phyloP scores from a whole-genome alignment of 139 green algal genomes.

The Zygnema circumcarinatum region DNA sequence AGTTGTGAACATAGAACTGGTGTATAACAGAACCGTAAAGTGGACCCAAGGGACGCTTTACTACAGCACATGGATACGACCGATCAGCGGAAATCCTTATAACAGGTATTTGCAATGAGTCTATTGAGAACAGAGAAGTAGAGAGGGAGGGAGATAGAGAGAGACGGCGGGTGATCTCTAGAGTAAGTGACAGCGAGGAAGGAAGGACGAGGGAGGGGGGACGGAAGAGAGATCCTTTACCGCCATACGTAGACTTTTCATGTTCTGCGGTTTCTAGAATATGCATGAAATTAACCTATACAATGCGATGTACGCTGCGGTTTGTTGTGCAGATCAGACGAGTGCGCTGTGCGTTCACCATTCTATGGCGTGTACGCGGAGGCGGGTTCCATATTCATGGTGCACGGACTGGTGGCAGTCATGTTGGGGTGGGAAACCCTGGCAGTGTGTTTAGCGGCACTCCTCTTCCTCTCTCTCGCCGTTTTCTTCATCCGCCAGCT shows the following conservation, averaged over 20 bases:
- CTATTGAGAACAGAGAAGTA: not conserved
- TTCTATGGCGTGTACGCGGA: not conserved
- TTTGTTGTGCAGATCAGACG: not conserved
- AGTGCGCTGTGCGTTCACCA: not conserved
- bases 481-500: not conserved
- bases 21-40: not conserved
- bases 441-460: not conserved
- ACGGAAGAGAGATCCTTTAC: not conserved
- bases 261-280: no score
- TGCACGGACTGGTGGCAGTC: not conserved
- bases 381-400: no score
- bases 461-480: not conserved
- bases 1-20: not conserved
- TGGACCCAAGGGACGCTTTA: slow-evolving; percentile 3
- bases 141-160: no score
- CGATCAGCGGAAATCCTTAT: not conserved
- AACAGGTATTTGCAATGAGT: not conserved
- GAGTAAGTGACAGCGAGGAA: no score
- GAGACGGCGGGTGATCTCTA: no score
- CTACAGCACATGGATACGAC: not conserved
- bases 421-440: not conserved
- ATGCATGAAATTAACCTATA: no score
- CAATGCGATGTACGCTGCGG: not conserved
- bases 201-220: no score
- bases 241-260: not conserved